A percentile compares a stretch with the other conserved stretches of the same genome.
phyloP scores from a whole-genome alignment of 257 asterid species.

The Linderniella brevidens region DNA sequence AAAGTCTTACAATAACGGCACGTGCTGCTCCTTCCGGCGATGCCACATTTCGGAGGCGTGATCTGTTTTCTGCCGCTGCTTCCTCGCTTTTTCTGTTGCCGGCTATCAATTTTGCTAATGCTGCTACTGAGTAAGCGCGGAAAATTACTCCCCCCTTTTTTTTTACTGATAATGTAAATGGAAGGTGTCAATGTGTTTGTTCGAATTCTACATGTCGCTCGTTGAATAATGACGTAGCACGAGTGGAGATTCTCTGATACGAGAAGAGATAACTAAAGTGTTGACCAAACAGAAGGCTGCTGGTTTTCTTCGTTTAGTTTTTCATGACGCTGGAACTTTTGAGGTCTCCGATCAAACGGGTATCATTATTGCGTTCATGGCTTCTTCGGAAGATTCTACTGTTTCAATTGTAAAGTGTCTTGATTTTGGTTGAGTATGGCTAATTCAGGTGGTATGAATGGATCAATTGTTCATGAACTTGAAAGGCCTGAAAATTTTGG shows the following conservation, averaged over 20 bases:
- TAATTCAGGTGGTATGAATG: conserved; percentile 88
- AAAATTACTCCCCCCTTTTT: no score
- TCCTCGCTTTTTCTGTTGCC: no score
- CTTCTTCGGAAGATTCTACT: not conserved
- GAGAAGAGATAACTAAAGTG: conserved; percentile 53
- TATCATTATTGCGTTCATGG: conserved; percentile 8
- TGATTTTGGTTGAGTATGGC: not conserved
- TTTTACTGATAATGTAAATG: not conserved
- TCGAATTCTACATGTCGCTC: no score
- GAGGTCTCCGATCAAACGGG: conserved; percentile 43
- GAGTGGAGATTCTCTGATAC: conserved; percentile 31
- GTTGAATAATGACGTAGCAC: conserved; percentile 1
- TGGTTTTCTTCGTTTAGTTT: conserved; percentile 79
- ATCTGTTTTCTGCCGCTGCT: no score
- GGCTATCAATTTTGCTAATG: no score
- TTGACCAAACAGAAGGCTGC: conserved; percentile 70
- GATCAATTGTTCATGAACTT: conserved; percentile 69
- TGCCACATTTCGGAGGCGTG: no score
- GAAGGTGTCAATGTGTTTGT: no score
- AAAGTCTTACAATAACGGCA: no score
- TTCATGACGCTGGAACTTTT: conserved; percentile 98
- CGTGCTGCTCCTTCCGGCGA: no score
- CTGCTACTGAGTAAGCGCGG: no score
- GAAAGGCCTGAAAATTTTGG: conserved; percentile 82
- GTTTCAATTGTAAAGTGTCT: not conserved